phyloP scores from a whole-genome alignment of 2,329 filamentous ascomycete species.

The Hortaea sp. region DNA sequence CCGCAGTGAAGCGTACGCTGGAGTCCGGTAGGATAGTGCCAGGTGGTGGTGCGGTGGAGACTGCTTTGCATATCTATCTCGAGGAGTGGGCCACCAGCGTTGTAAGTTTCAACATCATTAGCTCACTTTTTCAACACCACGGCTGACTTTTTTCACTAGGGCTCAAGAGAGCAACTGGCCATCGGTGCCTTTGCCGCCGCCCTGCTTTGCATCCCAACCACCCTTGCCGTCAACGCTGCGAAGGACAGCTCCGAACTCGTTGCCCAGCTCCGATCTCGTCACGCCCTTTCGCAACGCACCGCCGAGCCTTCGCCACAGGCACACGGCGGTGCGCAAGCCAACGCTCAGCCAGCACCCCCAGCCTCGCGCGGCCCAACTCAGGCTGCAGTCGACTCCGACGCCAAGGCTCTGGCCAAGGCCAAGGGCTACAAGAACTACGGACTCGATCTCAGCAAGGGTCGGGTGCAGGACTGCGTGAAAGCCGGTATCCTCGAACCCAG shows the following conservation, averaged over 20 bases:
- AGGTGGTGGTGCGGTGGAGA: conserved; percentile 92
- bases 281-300: conserved; percentile 87
- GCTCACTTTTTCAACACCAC: background rate
- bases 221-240: conserved; percentile 89
- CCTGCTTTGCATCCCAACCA: conserved; percentile 90
- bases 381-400: conserved; percentile 46
- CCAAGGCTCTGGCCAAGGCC: conserved; percentile 81
- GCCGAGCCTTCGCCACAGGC: conserved; percentile 58
- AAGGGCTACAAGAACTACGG: conserved; percentile 99
- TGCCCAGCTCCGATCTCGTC: conserved; percentile 85
- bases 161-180: conserved; percentile 91
- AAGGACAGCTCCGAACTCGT: conserved; percentile 94
- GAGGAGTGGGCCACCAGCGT: conserved; percentile 98
- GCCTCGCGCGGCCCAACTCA: conserved; percentile 5
- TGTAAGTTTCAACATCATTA: conserved; percentile 38
- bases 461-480: conserved; percentile 88
- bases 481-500: conserved; percentile 90
- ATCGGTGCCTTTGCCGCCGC: conserved; percentile 96
- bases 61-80: conserved; percentile 96
- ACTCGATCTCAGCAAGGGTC: conserved; percentile 77
- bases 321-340: conserved; percentile 2
- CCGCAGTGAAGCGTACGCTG: conserved; percentile 90
- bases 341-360: background rate
- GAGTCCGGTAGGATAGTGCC: conserved; percentile 96
- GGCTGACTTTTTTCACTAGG: conserved; percentile 28